A percentile compares a stretch with the other conserved stretches of the same genome.
phyloP scores from a whole-genome alignment of 1,284 basidiomycete genomes.

The Ustilago loliicola region DNA sequence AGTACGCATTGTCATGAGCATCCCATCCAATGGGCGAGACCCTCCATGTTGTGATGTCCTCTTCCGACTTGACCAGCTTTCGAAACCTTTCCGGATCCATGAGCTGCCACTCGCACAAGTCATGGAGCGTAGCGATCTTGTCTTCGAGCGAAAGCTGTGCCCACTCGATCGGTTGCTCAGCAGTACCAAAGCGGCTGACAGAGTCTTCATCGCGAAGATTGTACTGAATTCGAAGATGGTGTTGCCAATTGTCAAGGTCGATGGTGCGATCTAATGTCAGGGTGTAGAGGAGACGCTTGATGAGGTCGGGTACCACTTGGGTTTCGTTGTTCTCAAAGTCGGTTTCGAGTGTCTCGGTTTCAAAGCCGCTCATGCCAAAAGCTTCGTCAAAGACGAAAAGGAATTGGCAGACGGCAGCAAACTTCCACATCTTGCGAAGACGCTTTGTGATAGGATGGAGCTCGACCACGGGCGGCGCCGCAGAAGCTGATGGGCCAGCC shows the following conservation, averaged over 20 bases:
- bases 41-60: slow-evolving; percentile 73
- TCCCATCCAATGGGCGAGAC: slow-evolving; percentile 90
- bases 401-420: slow-evolving; percentile 69
- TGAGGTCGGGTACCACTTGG: slow-evolving; percentile 71
- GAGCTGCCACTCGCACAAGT: slow-evolving; percentile 74
- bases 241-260: slow-evolving; percentile 64
- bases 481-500: slow-evolving; percentile 39
- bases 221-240: slow-evolving; percentile 53
- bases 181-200: slow-evolving; percentile 52
- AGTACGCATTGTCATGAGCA: slow-evolving; percentile 83
- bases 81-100: slow-evolving; percentile 73
- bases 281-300: slow-evolving; percentile 72
- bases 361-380: slow-evolving; percentile 66
- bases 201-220: slow-evolving; percentile 42
- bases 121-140: slow-evolving; percentile 70
- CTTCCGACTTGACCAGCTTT: slow-evolving; percentile 73
- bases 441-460: slow-evolving; percentile 52
- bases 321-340: slow-evolving; percentile 73
- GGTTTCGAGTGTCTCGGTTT: slow-evolving; percentile 71
- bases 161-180: slow-evolving; percentile 70
- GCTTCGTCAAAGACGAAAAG: slow-evolving; percentile 69
- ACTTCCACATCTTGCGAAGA: slow-evolving; percentile 66
- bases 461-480: slow-evolving; percentile 29
- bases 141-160: slow-evolving; percentile 72
- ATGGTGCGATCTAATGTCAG: slow-evolving; percentile 73